Base-by-base conservation (phyloP, 331 rosid genomes). In the Arachis monticola region DNA sequence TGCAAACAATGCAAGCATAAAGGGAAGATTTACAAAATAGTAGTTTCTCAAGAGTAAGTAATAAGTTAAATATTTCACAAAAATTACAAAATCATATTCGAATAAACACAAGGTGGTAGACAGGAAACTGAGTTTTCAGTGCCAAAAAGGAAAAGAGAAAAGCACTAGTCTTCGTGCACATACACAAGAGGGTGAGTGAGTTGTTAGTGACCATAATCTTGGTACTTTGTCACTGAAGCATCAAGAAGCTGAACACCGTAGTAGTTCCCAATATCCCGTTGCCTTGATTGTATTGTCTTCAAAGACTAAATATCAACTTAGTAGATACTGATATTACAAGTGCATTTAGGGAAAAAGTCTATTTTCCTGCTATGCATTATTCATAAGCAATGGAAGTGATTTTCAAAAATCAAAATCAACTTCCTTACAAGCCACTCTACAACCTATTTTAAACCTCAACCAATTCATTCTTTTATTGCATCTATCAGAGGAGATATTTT, bases 1-100 rank as follows among this genome's bases (percentile, higher is more conserved):
- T 84, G 67, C 61, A 74, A 69, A 73, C 12, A 47, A 74, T 59
- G 11, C 45, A 84, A 5, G 55, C 5, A 8, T 32, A 74, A 79
- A 6, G 70, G 42, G 40, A 40, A 67, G 60, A 35, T 63, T 60
- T 67, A 76, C 47, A 59, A 30, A 65, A 13, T 4, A 35, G 38
- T 6, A 45, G 69, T 35, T 76, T 76, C 12, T 67, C 2, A 4
- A 14, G 59, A 41, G 59, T 7, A 58, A 76, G 60, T 30, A 13
- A 38, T 2, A 77, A 13, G 32, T 22, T 57, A 11, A 57, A 31
- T 44, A 31, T 32, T 58, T 31, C n/a, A 57, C n/a, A n/a, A n/a
- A n/a, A n/a, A n/a, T n/a, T n/a, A 35, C 68, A 76, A 59, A 76
- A 45, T 30, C 42, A n/a, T n/a, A 53, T 56, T 67, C 48, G 56